Evolutionary conservation across 495 filamentous ascomycete species (phyloP).

Genomic region (Penicillium waksmanii): DNA sequence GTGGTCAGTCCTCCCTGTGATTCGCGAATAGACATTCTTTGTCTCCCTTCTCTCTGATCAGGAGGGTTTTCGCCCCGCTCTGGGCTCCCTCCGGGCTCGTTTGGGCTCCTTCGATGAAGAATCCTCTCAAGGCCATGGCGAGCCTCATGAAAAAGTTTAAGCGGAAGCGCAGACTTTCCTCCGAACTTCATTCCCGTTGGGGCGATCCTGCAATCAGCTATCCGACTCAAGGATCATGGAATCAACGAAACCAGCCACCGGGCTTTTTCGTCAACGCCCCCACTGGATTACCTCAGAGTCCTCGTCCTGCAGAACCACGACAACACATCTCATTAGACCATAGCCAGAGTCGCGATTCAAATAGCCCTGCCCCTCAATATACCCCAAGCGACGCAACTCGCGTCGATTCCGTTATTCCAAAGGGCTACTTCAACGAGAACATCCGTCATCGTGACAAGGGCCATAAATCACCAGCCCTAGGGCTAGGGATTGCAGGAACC

Average conservation of each 20-base stretch:
- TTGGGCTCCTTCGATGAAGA: conserved; percentile 30
- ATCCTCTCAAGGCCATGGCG: conserved; percentile 37
- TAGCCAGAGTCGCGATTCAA: not conserved
- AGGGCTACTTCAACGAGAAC: conserved; percentile 44
- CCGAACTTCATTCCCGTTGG: conserved; percentile 47
- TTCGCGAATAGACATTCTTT: not conserved
- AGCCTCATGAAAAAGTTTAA: conserved; percentile 42
- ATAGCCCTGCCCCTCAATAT: conserved; percentile 1
- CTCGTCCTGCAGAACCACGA: conserved; percentile 7
- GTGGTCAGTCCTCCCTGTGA: conserved; percentile 26
- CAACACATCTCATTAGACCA: conserved; percentile 12
- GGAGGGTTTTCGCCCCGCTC: not conserved
- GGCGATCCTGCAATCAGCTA: conserved; percentile 47
- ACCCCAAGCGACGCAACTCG: conserved; percentile 8
- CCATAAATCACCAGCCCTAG: conserved; percentile 5
- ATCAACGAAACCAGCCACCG: conserved; percentile 36
- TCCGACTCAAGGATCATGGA: conserved; percentile 51
- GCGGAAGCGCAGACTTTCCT: conserved; percentile 44
- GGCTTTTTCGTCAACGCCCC: conserved; percentile 21
- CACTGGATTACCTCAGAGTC: not conserved
- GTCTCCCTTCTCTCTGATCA: not conserved
- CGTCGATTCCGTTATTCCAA: conserved; percentile 30
- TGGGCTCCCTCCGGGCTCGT: not conserved
- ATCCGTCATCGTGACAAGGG: conserved; percentile 30
- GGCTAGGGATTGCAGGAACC: conserved; percentile 18